Evolutionary conservation across 345 rosid genomes (phyloP).

Genomic region (Arabidopsis suecica): DNA sequence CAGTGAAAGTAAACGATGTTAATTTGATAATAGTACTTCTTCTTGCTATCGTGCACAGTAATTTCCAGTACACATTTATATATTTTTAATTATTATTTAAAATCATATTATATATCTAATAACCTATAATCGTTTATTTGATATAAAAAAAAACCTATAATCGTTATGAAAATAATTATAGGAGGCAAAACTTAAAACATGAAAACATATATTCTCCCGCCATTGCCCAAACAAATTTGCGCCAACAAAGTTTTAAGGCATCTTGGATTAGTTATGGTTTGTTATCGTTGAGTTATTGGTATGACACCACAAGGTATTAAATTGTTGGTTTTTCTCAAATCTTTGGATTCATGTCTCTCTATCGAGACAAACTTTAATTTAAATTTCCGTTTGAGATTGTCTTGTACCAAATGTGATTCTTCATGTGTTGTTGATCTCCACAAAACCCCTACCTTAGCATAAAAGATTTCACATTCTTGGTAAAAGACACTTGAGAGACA

Average conservation of each 20-base stretch:
- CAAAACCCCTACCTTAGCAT: too few species aligned
- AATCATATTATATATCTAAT: conserved; percentile 1
- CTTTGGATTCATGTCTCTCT: too few species aligned
- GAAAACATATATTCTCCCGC: conserved; percentile 33
- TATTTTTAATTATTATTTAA: background rate
- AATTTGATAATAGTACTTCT: conserved; percentile 38
- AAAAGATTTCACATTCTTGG: too few species aligned
- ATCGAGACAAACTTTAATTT: too few species aligned
- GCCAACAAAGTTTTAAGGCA: background rate
- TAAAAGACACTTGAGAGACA: too few species aligned
- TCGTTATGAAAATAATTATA: background rate
- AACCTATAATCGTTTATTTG: too few species aligned
- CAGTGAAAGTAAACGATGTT: conserved; percentile 45
- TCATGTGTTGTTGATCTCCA: too few species aligned
- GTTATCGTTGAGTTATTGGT: background rate
- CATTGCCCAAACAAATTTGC: conserved; percentile 22
- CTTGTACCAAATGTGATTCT: too few species aligned
- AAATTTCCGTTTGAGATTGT: too few species aligned
- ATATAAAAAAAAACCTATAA: too few species aligned
- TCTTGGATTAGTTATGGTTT: background rate
- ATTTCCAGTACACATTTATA: conserved; percentile 36
- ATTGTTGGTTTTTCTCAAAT: too few species aligned
- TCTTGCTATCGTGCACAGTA: conserved; percentile 46
- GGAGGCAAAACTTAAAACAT: conserved; percentile 42
- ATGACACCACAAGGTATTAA: background rate